Evolutionary conservation across 176 grass and related monocot genomes (phyloP), one percentile per base, ranked within the genome.

Genomic region (Secale cereale): DNA sequence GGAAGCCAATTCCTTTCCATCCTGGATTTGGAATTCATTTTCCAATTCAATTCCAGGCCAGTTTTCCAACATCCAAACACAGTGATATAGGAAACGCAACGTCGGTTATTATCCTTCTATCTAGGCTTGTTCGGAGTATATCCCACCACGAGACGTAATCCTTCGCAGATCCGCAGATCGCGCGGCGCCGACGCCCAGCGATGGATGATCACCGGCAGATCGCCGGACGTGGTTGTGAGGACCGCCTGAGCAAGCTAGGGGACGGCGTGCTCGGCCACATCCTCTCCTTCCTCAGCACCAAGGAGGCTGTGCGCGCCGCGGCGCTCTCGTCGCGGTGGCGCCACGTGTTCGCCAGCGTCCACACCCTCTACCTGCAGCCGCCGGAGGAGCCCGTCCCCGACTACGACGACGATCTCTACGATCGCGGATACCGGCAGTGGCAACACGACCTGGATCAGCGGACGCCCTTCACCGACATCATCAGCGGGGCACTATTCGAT

Each of bases 271-370:
- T 85, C 5, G 76, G 76, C 76, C 65, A 70, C 76, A 26, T 86
- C 46, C 76, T 86, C 2, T 71, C 84, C 17, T 86, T 86, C 76
- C 84, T 86, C 28, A 6, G 7, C 63, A 7, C 63, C 15, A 66
- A 32, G 63, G 28, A 66, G 29, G 63, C 28, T 6, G 37, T 36
- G 4, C 62, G 74, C 3, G 46, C 74, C 1, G 45, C 62, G 1
- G 0, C 2, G 74, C 74, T 85, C 23, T 85, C 45, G 1, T 32
- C 28, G 29, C 32, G 74, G 23, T 85, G 63, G 63, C 74, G 45
- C 62, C 22, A 32, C 48, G 11, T 78, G 10, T 43, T 56, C 8
- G 40, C 72, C 22, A 2, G 3, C n/a, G 73, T 85, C 22, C 82
- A 85, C 82, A 77, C 82, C 15, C 5, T 85, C 60, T 27, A 30